Percentiles rank a stretch among this genome's conserved stretches.
phyloP scores from a whole-genome alignment of 78 protist genomes.

The Anaeramoeba flamelloides region DNA sequence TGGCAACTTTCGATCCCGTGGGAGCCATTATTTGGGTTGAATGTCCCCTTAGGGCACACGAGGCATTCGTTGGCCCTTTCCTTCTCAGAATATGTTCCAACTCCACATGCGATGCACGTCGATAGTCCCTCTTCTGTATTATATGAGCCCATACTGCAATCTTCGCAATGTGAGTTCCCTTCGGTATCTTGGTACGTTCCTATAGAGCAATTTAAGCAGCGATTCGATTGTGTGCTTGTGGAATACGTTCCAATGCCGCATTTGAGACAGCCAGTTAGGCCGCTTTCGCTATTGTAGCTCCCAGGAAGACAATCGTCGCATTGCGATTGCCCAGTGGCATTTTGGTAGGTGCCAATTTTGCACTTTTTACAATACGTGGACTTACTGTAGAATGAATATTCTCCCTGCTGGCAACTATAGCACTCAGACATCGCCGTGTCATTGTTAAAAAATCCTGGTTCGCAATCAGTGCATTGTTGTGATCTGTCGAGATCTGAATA shows the following conservation, averaged over 20 bases:
- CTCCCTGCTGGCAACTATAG: neutral
- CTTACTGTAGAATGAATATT: neutral
- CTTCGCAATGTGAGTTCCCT: neutral
- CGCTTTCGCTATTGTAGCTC: neutral
- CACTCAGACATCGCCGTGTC: neutral
- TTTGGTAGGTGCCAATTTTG: neutral
- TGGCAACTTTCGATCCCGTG: no score
- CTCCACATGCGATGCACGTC: neutral
- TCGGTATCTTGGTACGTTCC: neutral
- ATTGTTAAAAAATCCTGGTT: neutral
- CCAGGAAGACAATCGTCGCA: neutral
- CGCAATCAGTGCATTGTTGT: neutral
- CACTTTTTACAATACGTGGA: neutral
- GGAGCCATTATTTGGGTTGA: no score
- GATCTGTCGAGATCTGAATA: no score
- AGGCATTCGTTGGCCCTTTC: neutral
- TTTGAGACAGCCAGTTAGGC: neutral
- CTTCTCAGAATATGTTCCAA: neutral
- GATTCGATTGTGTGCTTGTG: neutral
- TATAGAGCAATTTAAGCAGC: neutral
- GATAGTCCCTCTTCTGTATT: neutral
- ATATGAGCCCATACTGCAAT: neutral
- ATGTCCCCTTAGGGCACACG: no score
- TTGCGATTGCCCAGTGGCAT: neutral
- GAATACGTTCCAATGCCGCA: neutral